Percentiles rank a stretch among this genome's conserved stretches.
These are phyloP conservation scores for Leptographium lundbergii DNA, from an alignment of 2,329 filamentous ascomycete species.

Conservation along the genomic window DNA sequence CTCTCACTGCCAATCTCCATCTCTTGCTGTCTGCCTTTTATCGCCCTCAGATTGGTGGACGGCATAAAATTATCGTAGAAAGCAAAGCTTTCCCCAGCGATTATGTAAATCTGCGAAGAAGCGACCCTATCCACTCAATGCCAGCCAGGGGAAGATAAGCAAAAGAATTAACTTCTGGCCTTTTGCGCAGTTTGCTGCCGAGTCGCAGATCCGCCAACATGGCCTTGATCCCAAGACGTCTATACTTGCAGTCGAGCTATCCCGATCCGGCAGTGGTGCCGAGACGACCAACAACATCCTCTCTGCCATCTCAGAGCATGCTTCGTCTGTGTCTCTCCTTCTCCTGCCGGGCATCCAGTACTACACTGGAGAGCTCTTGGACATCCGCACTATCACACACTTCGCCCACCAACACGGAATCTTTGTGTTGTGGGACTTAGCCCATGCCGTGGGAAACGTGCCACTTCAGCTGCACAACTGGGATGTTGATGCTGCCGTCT, in stretches of 20 bases:
- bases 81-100: slow-evolving; percentile 85
- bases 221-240: slow-evolving; percentile 51
- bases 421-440: slow-evolving; percentile 50
- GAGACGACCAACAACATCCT: slow-evolving; percentile 62
- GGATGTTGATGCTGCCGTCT: slow-evolving; percentile 82
- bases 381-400: slow-evolving; percentile 67
- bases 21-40: slow-evolving; percentile 79
- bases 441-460: slow-evolving; percentile 65
- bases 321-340: slow-evolving; percentile 57
- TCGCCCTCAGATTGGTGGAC: slow-evolving; percentile 41
- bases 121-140: not conserved
- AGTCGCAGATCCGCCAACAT: slow-evolving; percentile 68
- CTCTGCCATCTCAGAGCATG: slow-evolving; percentile 60
- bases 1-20: slow-evolving; percentile 70
- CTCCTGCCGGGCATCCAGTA: slow-evolving; percentile 83
- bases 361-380: slow-evolving; percentile 80
- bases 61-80: slow-evolving; percentile 73
- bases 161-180: not conserved
- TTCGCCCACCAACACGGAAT: slow-evolving; percentile 49
- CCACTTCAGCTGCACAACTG: slow-evolving; percentile 70
- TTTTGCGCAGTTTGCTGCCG: slow-evolving; percentile 57
- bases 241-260: slow-evolving; percentile 62
- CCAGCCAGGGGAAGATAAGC: not conserved
- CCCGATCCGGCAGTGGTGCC: slow-evolving; percentile 33
- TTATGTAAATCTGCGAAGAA: slow-evolving; percentile 29